Base-by-base conservation (phyloP, 2,329 filamentous ascomycete species). In the Cladosporium sp. region DNA sequence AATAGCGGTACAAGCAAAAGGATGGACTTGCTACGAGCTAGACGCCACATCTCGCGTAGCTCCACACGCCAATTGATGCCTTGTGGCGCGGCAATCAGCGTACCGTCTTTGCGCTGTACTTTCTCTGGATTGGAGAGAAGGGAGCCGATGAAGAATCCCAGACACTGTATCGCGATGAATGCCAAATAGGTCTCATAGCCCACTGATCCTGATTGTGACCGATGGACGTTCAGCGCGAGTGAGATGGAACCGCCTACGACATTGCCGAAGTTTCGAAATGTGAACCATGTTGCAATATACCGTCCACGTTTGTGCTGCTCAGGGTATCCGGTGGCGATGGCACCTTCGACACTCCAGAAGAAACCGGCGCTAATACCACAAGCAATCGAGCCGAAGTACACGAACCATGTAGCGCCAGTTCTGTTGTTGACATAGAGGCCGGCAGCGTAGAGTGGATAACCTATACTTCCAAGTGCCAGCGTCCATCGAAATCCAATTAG, bases 301-400 rank as follows among this genome's bases (percentile, higher is more conserved):
- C 84, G 0, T 85, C 87, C 77, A 44, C 77, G 66, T 53, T 77
- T 78, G 2, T 70, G 61, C 1, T 72, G 70, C 58, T 79, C 78
- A 0, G 78, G 76, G 28, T 80, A 80, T 0, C 77, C 77, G 6
- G 78, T 69, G 0, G 76, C 76, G 3, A 80, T 73, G 0, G 78
- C 77, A 9, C 77, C 78, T 63, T 80, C 78, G 2, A 73, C 71
- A 0, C 75, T 75, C 78, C 78, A 80, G 65, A 80, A 80, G 4
- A 79, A 68, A 1, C 77, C 78, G 1, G 78, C 77, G 2, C 74
- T 76, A 28, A 79, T 67, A 12, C 78, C 78, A 64, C 77, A 80
- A 2, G 73, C 68, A 4, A 75, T 77, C 3, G 76, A 73, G 17
- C 77, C 78, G 4, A 81, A 65, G 0, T 79, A 69, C 4, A 81